A percentile compares a stretch with the other conserved stretches of the same genome.
Conservation (phyloP, 257 asterid genomes). For the Ballota nigra region DNA sequence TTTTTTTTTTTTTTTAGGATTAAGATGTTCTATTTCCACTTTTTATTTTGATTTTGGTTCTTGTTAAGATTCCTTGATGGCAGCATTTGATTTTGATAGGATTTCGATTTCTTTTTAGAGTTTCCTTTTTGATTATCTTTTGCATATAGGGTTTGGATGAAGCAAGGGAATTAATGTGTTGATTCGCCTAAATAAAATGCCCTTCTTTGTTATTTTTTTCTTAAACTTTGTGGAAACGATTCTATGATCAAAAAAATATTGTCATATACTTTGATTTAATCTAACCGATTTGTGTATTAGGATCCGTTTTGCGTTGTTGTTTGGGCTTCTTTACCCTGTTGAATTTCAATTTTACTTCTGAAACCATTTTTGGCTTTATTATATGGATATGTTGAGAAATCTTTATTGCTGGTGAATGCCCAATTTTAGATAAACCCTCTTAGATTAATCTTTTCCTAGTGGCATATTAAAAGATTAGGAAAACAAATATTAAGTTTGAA, state of each 20-base stretch:
- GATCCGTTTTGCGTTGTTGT: background rate
- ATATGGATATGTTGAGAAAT: background rate
- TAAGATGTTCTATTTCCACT: background rate
- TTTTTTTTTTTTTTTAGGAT: constrained; percentile 2
- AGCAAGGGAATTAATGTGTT: background rate
- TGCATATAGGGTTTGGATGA: constrained; percentile 1
- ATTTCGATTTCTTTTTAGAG: background rate
- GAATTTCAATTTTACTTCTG: background rate
- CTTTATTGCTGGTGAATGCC: background rate
- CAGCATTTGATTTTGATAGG: background rate
- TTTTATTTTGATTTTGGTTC: background rate
- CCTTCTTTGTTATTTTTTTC: background rate
- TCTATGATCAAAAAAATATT: background rate
- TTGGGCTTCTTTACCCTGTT: background rate
- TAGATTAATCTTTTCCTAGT: background rate
- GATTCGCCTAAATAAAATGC: background rate
- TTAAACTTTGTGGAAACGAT: background rate
- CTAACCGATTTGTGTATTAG: background rate
- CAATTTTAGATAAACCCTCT: background rate
- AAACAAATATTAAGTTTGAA: too few species aligned
- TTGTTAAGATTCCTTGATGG: background rate
- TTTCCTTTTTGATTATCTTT: constrained; percentile 11
- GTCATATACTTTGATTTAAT: background rate
- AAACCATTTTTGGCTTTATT: background rate
- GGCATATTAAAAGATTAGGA: background rate